A percentile compares a stretch with the other conserved stretches of the same genome.
phyloP scores from a whole-genome alignment of 495 filamentous ascomycete species.

The Annulohypoxylon moriforme region DNA sequence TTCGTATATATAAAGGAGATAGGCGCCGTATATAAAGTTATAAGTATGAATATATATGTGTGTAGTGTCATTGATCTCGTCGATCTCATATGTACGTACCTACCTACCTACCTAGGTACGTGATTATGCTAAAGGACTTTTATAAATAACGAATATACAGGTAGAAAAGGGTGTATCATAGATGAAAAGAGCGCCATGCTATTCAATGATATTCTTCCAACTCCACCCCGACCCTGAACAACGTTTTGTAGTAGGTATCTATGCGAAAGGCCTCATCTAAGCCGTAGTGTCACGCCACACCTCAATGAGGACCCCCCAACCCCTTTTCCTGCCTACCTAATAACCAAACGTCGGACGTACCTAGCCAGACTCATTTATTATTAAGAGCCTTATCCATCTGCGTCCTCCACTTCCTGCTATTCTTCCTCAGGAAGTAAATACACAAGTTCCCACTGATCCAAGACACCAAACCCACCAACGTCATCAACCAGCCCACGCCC shows the following conservation, averaged over 20 bases:
- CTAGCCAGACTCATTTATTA: slow-evolving; percentile 15
- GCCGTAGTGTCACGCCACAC: slow-evolving; percentile 9
- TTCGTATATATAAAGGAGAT: not conserved
- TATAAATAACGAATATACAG: too few species aligned
- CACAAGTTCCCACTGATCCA: slow-evolving; percentile 64
- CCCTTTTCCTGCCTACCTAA: not conserved
- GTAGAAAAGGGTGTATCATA: too few species aligned
- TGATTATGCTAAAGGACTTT: too few species aligned
- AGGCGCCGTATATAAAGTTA: not conserved
- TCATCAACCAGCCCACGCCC: slow-evolving; percentile 91
- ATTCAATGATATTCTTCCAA: too few species aligned
- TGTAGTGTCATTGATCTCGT: not conserved
- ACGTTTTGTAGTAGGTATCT: not conserved
- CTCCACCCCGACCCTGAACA: too few species aligned
- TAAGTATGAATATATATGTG: not conserved
- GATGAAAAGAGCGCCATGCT: too few species aligned
- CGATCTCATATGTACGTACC: not conserved
- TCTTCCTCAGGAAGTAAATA: slow-evolving; percentile 74
- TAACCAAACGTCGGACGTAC: not conserved
- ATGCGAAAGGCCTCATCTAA: not conserved
- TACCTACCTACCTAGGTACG: not conserved
- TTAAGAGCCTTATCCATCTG: slow-evolving; percentile 67
- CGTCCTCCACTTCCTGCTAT: slow-evolving; percentile 73
- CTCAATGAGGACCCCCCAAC: not conserved
- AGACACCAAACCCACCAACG: slow-evolving; percentile 75